Evolutionary conservation across 768 basidiomycete species (phyloP).

Genomic region (Sporobolomyces phaffii): DNA sequence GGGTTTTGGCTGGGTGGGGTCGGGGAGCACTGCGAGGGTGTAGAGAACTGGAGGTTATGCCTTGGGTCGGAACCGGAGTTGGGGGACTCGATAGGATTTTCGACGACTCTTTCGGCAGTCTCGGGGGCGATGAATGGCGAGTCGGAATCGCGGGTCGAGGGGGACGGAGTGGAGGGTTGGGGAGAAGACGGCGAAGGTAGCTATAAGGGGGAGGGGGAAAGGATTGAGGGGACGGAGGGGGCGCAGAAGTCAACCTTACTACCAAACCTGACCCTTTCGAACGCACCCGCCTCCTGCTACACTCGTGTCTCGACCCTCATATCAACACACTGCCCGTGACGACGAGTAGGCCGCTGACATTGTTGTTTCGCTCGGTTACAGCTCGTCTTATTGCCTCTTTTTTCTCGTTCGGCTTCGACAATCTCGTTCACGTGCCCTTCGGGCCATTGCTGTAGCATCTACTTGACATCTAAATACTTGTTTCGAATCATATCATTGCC

Average conservation of each 20-base stretch:
- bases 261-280: constrained; percentile 1
- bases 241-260: constrained; percentile 11
- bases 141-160: neutral
- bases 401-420: too few species aligned
- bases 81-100: too few species aligned
- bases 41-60: constrained; percentile 1
- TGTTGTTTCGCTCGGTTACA: too few species aligned
- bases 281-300: neutral
- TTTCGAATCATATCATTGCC: too few species aligned
- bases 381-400: too few species aligned
- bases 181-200: neutral
- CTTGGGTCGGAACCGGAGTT: neutral
- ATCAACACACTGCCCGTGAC: neutral
- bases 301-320: neutral
- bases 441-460: too few species aligned
- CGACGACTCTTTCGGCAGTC: too few species aligned
- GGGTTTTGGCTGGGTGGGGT: neutral
- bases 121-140: neutral
- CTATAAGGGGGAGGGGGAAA: neutral
- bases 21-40: neutral
- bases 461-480: too few species aligned
- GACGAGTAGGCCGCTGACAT: too few species aligned
- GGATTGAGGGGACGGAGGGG: neutral
- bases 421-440: too few species aligned
- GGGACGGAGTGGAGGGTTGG: neutral